Conservation (phyloP, 495 filamentous ascomycete species). For the Bryoglossum gracile region DNA sequence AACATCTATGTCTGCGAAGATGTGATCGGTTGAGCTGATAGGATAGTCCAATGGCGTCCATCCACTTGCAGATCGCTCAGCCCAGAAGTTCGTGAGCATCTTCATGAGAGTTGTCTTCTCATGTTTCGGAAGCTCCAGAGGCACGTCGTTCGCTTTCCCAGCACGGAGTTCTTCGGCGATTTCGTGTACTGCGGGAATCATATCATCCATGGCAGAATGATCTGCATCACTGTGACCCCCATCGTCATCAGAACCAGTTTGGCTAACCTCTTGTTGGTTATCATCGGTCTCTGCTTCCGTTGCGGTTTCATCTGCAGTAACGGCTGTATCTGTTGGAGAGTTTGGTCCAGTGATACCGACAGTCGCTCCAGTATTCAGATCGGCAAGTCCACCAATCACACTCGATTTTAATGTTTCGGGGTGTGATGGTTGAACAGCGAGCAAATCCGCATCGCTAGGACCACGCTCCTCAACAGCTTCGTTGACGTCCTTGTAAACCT, state of each 20-base stretch:
- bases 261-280: constrained; percentile 41
- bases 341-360: constrained; percentile 4
- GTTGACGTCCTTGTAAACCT: constrained; percentile 87
- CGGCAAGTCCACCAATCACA: constrained; percentile 15
- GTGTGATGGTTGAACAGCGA: constrained; percentile 9
- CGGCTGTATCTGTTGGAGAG: constrained; percentile 19
- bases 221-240: constrained; percentile 67
- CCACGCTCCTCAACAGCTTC: constrained; percentile 84
- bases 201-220: constrained; percentile 52
- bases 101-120: constrained; percentile 89
- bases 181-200: constrained; percentile 31
- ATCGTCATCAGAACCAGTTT: constrained; percentile 59
- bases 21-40: constrained; percentile 78
- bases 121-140: constrained; percentile 75
- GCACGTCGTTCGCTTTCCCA: constrained; percentile 43
- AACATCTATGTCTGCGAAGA: constrained; percentile 96
- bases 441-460: constrained; percentile 57
- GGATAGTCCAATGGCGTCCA: constrained; percentile 96
- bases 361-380: constrained; percentile 12
- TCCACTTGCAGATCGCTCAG: constrained; percentile 89
- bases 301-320: constrained; percentile 31
- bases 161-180: constrained; percentile 60
- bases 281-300: constrained; percentile 45
- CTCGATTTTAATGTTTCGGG: constrained; percentile 3
- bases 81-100: constrained; percentile 96